Conservation (phyloP, 176 grass and related monocot genomes). For the Secale cereale region DNA sequence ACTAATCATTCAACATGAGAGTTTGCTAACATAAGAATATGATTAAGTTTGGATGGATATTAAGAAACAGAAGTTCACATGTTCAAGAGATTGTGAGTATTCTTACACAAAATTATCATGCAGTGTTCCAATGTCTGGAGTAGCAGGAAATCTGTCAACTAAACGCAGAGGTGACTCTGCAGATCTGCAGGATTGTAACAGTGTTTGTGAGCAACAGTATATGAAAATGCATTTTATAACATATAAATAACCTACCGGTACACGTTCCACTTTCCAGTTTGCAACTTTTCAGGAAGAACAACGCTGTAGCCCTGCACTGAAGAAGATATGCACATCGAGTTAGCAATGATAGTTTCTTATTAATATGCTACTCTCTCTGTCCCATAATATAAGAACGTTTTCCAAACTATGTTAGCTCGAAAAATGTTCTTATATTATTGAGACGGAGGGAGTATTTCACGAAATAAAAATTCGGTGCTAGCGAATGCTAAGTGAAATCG, state of each 20-base stretch:
- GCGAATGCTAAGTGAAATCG: not conserved
- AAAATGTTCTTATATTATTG: no score
- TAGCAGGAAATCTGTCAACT: conserved; percentile 45
- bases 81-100: not conserved
- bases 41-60: not conserved
- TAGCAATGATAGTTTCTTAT: not conserved
- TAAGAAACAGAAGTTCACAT: not conserved
- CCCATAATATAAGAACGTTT: no score
- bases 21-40: not conserved
- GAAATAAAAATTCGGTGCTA: not conserved
- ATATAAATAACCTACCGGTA: conserved; percentile 56
- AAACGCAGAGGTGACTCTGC: conserved; percentile 64
- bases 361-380: no score
- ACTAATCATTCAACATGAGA: not conserved
- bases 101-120: conserved; percentile 97
- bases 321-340: conserved; percentile 9
- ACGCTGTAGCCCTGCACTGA: conserved; percentile 85
- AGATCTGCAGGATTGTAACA: conserved; percentile 50
- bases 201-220: conserved; percentile 17
- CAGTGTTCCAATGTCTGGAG: conserved; percentile 66
- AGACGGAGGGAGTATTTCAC: no score
- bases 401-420: no score
- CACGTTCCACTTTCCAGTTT: conserved; percentile 96
- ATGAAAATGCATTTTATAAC: not conserved
- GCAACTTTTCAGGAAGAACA: conserved; percentile 90